These are phyloP conservation scores for Colletotrichum cereale DNA, from an alignment of 2,329 filamentous ascomycete species.

Conservation along the genomic window DNA sequence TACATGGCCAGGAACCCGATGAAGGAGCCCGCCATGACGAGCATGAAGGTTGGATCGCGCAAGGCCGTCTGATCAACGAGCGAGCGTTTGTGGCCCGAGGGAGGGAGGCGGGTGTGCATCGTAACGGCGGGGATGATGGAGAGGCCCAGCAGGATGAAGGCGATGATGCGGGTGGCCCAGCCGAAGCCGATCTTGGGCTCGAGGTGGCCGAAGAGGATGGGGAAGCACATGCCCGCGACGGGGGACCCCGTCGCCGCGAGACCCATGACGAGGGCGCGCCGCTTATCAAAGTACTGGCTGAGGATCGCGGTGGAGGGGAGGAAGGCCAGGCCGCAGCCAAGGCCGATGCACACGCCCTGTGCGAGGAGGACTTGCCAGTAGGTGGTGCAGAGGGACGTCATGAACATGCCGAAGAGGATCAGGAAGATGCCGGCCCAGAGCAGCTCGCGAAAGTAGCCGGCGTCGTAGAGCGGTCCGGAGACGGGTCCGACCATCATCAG, in stretches of 20 bases:
- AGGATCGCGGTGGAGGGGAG: conserved; percentile 54
- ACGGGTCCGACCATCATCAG: conserved; percentile 56
- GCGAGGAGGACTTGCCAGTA: conserved; percentile 59
- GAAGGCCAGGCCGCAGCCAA: conserved; percentile 52
- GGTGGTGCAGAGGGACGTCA: conserved; percentile 57
- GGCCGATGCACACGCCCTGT: conserved; percentile 54
- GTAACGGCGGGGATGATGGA: conserved; percentile 53
- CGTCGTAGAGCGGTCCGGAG: conserved; percentile 57
- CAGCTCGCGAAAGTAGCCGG: conserved; percentile 55
- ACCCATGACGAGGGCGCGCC: conserved; percentile 50
- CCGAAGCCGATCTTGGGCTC: conserved; percentile 66
- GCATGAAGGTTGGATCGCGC: conserved; percentile 53
- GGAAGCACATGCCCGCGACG: conserved; percentile 56
- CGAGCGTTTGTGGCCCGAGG: conserved; percentile 45
- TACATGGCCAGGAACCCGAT: conserved; percentile 61
- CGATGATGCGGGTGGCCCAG: conserved; percentile 62
- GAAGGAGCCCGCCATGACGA: conserved; percentile 53
- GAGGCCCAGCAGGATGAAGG: conserved; percentile 57
- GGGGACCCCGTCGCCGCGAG: conserved; percentile 51
- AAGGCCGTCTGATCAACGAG: conserved; percentile 54
- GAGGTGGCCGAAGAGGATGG: conserved; percentile 55
- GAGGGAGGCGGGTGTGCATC: conserved; percentile 53
- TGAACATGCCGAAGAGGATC: conserved; percentile 57
- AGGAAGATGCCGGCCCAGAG: conserved; percentile 52
- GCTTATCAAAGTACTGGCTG: conserved; percentile 54